Conservation (phyloP, 2,329 filamentous ascomycete genomes). For the Fusarium sp. region DNA sequence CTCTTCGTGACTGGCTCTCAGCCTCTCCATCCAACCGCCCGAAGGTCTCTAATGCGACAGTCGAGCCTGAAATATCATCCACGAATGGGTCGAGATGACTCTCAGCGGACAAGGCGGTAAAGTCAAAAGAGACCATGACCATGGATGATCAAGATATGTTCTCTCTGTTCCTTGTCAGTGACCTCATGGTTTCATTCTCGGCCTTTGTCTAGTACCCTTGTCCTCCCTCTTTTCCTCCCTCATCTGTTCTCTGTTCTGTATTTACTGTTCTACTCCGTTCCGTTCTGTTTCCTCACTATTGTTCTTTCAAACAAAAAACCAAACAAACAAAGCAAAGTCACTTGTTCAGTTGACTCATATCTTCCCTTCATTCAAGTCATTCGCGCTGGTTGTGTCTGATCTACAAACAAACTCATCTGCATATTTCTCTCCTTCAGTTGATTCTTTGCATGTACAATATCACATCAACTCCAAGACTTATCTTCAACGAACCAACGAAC, state of each 20-base stretch:
- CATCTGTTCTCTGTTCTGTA: conserved; percentile 14
- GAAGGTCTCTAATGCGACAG: conserved; percentile 21
- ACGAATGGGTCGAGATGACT: conserved; percentile 37
- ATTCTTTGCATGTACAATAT: conserved; percentile 13
- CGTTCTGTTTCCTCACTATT: conserved; percentile 10
- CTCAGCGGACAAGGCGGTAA: conserved; percentile 25
- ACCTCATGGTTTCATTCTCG: conserved; percentile 27
- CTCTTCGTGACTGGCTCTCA: conserved; percentile 40
- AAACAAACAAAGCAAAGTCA: conserved; percentile 26
- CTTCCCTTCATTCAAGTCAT: conserved; percentile 17
- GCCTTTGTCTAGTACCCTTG: conserved; percentile 29
- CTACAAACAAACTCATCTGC: conserved; percentile 13
- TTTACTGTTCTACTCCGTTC: conserved; percentile 21
- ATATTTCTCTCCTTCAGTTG: conserved; percentile 3
- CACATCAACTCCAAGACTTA: conserved; percentile 2
- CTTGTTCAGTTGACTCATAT: conserved; percentile 30
- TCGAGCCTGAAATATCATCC: conserved; percentile 25
- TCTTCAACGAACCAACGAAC: conserved; percentile 10
- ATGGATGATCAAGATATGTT: conserved; percentile 11
- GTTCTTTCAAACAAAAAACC: conserved; percentile 26
- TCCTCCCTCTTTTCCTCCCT: conserved; percentile 9
- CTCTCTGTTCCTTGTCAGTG: conserved; percentile 14
- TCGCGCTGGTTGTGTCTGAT: conserved; percentile 40
- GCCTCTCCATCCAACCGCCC: conserved; percentile 29
- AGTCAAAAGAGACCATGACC: background rate